Conservation (phyloP, 176 grass and related monocot genomes). For the Typha latifolia region DNA sequence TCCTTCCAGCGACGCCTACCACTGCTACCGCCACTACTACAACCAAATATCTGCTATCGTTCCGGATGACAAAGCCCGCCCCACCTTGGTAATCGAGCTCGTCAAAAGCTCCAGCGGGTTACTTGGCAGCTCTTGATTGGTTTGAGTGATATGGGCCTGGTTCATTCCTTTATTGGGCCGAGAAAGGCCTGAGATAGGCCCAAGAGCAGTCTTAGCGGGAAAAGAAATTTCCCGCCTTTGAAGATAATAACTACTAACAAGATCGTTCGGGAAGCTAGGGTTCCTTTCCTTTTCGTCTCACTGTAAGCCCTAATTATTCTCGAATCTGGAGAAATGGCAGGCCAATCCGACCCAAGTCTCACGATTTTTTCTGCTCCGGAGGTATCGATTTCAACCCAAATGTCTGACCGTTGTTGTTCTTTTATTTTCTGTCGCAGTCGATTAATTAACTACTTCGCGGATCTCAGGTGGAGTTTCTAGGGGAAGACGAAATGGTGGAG, state of each 20-base stretch:
- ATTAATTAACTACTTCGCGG: background rate
- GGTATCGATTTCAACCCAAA: slow-evolving; percentile 16
- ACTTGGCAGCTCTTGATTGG: no score
- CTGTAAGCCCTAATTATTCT: background rate
- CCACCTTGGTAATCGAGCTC: no score
- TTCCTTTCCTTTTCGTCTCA: background rate
- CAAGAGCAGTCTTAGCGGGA: background rate
- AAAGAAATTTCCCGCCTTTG: no score
- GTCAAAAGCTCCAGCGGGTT: no score
- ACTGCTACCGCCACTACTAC: no score
- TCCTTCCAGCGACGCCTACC: no score
- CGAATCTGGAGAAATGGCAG: slow-evolving; percentile 22
- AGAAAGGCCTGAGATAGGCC: background rate
- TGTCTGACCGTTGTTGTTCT: background rate
- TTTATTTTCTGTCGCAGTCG: background rate
- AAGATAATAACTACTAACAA: no score
- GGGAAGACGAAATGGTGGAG: slow-evolving; percentile 67
- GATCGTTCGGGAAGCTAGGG: no score
- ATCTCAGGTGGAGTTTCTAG: slow-evolving; percentile 73
- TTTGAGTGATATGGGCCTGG: no score
- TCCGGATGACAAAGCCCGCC: no score
- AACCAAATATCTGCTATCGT: no score
- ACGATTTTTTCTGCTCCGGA: slow-evolving; percentile 73
- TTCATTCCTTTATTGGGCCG: background rate
- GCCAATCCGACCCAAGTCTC: slow-evolving; percentile 59